These are phyloP conservation scores for Acanthamoeba pearcei DNA, from an alignment of 208 protist species.

Conservation along the genomic window DNA sequence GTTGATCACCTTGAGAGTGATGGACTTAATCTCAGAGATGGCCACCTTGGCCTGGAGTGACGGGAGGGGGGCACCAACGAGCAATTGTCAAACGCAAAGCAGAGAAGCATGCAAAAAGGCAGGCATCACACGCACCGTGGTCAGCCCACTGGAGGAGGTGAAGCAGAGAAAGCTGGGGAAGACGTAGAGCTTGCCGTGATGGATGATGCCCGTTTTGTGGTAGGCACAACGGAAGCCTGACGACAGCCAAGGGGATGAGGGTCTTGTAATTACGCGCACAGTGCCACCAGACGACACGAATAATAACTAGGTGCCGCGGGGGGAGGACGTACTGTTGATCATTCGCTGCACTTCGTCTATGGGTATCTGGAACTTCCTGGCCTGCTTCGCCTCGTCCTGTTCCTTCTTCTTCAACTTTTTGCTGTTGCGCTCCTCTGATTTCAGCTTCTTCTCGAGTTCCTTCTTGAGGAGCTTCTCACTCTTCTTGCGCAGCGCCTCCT, in stretches of 20 bases:
- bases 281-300: too few relatives aligned
- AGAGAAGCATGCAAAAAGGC: too few relatives aligned
- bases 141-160: slow-evolving; percentile 57
- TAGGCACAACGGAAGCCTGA: slow-evolving; percentile 63
- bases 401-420: slow-evolving; percentile 67
- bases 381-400: slow-evolving; percentile 39
- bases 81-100: too few relatives aligned
- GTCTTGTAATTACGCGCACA: too few relatives aligned
- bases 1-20: slow-evolving; percentile 65
- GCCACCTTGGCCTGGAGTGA: slow-evolving; percentile 35
- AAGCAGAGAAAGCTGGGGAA: slow-evolving; percentile 67
- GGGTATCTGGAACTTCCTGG: slow-evolving; percentile 60
- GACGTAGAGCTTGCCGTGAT: slow-evolving; percentile 71
- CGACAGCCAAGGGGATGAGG: not conserved
- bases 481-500: slow-evolving; percentile 64
- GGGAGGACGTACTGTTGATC: slow-evolving; percentile 49
- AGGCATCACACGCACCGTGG: not conserved
- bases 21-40: slow-evolving; percentile 16
- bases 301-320: too few relatives aligned
- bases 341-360: slow-evolving; percentile 17
- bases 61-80: too few relatives aligned
- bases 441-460: slow-evolving; percentile 66
- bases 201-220: slow-evolving; percentile 70
- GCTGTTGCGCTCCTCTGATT: slow-evolving; percentile 58
- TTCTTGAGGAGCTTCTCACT: slow-evolving; percentile 62